Evolutionary conservation across 2,329 filamentous ascomycete species (phyloP), one percentile per base, ranked within the genome.

Genomic region (Scedosporium minutisporum): DNA sequence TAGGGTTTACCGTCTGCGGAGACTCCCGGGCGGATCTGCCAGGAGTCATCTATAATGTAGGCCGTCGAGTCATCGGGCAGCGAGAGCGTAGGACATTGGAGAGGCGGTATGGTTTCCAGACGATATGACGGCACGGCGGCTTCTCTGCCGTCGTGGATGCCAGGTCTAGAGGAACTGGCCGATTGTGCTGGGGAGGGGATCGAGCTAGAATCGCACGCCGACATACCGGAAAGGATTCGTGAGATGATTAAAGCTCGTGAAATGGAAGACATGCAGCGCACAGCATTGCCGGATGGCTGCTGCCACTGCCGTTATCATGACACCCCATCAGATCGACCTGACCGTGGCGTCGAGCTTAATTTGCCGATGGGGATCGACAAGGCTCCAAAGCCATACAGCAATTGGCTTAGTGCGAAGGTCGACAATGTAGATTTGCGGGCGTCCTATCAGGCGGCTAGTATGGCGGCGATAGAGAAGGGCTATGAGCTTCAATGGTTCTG

Each of bases 41-140:
- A 72, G 33, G 82, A 75, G 66, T 81, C 79, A 57, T 81, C 79
- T 65, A 81, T 69, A 53, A 88, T 87, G 67, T 80, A 83, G n/a
- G 81, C 83, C 9, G 79, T 79, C 51, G 78, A 77, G 66, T 86
- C 80, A 68, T 77, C 71, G 1, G 74, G 69, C 3, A 79, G 82
- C 2, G 78, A 70, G 6, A 86, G 61, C 25, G 18, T 48, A 5
- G 27, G 60, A 3, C 4, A 14, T 21, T 53, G 41, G 18, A 38
- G 6, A 16, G 10, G 44, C 6, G 4, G 27, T 3, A 53, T 46
- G 23, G 48, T 16, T 4, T 23, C 18, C 29, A 21, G 18, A 2
- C 18, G 21, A 10, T 44, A 6, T 23, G 23, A 4, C 27, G 27
- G 14, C 23, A 38, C 5, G 16, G 6, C 10, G 44, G 12, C 44